Evolutionary conservation across 768 basidiomycete genomes (phyloP), one percentile per base, ranked within the genome.

Genomic region (Tulasnella sp.): DNA sequence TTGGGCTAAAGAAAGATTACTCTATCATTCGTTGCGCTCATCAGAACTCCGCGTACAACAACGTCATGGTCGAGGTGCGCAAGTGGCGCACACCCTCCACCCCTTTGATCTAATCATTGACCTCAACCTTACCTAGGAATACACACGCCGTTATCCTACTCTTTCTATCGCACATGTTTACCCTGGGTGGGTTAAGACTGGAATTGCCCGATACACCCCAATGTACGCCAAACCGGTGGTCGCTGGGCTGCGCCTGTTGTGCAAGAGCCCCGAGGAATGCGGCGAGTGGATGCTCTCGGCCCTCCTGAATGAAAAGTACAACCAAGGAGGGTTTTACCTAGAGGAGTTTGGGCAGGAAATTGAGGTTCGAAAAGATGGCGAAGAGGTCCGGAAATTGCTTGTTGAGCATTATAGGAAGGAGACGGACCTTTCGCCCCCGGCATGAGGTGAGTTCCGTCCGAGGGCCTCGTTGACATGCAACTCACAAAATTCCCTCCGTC

Each of bases 1-100:
- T 82, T 40, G 81, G 77, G 24, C 58, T 82, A 64, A 81, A 81
- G 76, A 81, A 81, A 40, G 74, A 22, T 42, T 82, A 82, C 46
- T 40, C 60, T 11, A 28, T 58, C 41, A 31, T 75, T 16, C 28
- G 28, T 7, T 42, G 40, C 11, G 76, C 76, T 64, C 40, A 40
- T 12, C 41, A 54, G 20, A 46, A 50, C 42, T 46, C 60, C 18
- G 79, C 80, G 14, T 77, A 78, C 72, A 81, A 78, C 48, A 64
- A 81, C 64, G 22, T 79, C n/a, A 81, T 79, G 77, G 77, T 79
- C 34, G 64, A 78, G 58, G 80, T 81, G 44, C 7, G 42, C 44
- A 16, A 31, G 28, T 75, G 80, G 81, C 81, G 72, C 74, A 41
- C 80, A 72, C 72, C 48, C 81, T 46, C 40, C 73, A n/a, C n/a